A percentile compares a stretch with the other conserved stretches of the same genome.
phyloP scores from a whole-genome alignment of 2,329 filamentous ascomycete species.

The Blastomyces percursus region DNA sequence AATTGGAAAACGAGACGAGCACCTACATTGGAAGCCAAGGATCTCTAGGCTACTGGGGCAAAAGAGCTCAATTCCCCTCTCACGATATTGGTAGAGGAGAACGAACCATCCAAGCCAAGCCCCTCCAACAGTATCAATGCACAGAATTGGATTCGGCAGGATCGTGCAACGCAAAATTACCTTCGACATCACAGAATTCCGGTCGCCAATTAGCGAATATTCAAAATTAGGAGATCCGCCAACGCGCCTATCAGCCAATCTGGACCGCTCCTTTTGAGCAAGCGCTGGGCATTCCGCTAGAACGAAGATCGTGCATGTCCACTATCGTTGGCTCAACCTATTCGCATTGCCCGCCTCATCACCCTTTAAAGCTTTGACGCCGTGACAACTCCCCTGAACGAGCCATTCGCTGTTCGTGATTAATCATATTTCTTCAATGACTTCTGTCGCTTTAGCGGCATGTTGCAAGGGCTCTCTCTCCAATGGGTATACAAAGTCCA shows the following conservation, averaged over 20 bases:
- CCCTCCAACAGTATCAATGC: too few relatives aligned
- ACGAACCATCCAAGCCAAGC: too few relatives aligned
- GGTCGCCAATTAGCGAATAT: not conserved
- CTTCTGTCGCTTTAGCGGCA: not conserved
- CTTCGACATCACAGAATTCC: not conserved
- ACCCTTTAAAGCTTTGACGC: not conserved
- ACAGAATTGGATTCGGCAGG: not conserved
- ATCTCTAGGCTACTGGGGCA: too few relatives aligned
- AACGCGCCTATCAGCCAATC: conserved; percentile 9
- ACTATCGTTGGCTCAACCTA: not conserved
- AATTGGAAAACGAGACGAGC: not conserved
- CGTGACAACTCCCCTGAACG: not conserved
- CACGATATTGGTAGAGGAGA: too few relatives aligned
- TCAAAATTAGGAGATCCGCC: not conserved
- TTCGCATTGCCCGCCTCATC: not conserved
- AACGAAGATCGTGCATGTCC: not conserved
- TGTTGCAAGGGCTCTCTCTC: not conserved
- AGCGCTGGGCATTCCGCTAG: not conserved
- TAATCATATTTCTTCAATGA: not conserved
- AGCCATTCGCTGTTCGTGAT: not conserved
- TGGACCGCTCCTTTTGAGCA: not conserved
- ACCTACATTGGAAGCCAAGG: not conserved
- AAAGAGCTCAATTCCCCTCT: too few relatives aligned
- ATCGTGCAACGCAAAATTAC: not conserved
- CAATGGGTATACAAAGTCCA: not conserved